These are phyloP conservation scores for Corymbia calophylla DNA, from an alignment of 441 rosid species.

Conservation along the genomic window DNA sequence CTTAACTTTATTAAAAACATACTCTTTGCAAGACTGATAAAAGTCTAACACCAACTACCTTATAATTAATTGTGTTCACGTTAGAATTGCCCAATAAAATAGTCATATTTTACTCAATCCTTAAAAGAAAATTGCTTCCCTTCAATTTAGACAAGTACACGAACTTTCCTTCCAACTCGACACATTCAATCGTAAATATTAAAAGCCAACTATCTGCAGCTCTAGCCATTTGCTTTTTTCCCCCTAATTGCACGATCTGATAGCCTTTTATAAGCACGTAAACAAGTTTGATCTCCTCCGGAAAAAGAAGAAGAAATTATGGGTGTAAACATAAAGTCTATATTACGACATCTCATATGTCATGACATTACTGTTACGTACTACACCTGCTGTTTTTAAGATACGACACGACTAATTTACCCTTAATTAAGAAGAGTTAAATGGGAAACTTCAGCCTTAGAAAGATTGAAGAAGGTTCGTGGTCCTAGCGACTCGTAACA, in stretches of 20 bases:
- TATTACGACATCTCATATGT: neutral
- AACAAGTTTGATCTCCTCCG: neutral
- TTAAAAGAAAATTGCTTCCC: neutral
- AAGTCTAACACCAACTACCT: neutral
- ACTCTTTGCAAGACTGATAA: neutral
- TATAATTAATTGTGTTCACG: neutral
- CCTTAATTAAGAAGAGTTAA: neutral
- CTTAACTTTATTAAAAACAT: neutral
- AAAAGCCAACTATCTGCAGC: neutral
- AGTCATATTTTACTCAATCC: neutral
- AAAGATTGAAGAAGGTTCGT: neutral
- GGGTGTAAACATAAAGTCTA: neutral
- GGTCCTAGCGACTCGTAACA: neutral
- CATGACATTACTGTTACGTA: neutral
- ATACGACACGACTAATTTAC: neutral
- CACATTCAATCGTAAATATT: neutral
- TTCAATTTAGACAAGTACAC: neutral
- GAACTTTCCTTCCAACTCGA: neutral
- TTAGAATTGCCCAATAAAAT: neutral
- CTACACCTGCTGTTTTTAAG: neutral
- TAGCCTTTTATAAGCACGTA: neutral
- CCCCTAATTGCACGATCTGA: neutral
- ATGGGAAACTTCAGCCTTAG: neutral
- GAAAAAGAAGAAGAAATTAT: neutral
- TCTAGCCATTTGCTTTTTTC: neutral